These are phyloP conservation scores for Mrakia frigida DNA, from an alignment of 768 basidiomycete species.

Conservation along the genomic window DNA sequence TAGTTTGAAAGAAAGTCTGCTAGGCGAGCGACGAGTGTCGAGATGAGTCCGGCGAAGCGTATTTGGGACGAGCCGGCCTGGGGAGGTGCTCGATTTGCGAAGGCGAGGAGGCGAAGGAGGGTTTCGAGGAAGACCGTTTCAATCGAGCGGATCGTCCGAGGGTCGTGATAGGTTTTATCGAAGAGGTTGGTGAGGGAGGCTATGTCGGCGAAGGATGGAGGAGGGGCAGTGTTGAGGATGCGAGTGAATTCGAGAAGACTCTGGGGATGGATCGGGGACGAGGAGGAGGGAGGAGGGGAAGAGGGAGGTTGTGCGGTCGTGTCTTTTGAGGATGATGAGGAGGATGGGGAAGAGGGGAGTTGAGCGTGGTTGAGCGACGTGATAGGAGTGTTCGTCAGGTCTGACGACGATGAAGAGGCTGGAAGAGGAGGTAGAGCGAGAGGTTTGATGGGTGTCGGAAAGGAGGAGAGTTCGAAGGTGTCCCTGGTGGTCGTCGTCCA, in stretches of 20 bases:
- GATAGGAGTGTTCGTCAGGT: no score
- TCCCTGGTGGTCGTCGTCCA: not conserved
- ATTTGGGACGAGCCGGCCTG: no score
- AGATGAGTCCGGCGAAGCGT: not conserved
- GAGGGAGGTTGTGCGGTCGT: no score
- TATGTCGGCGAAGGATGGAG: not conserved
- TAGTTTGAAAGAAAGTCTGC: no score
- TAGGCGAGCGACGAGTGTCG: not conserved
- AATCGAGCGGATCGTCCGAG: no score
- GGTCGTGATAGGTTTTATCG: no score
- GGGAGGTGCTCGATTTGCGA: not conserved
- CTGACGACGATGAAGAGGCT: no score
- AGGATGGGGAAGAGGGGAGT: no score
- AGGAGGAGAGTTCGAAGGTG: not conserved
- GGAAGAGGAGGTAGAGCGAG: not conserved
- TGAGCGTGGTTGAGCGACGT: no score
- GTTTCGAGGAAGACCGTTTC: not conserved
- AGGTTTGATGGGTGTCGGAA: not conserved
- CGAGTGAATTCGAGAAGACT: no score
- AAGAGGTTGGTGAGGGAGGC: no score
- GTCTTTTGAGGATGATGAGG: not conserved
- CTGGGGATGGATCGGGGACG: not conserved
- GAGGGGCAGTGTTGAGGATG: not conserved
- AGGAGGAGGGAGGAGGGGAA: no score
- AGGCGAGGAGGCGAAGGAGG: not conserved